Base-by-base conservation (phyloP, 495 filamentous ascomycete genomes). In the Neurospora tetraspora region DNA sequence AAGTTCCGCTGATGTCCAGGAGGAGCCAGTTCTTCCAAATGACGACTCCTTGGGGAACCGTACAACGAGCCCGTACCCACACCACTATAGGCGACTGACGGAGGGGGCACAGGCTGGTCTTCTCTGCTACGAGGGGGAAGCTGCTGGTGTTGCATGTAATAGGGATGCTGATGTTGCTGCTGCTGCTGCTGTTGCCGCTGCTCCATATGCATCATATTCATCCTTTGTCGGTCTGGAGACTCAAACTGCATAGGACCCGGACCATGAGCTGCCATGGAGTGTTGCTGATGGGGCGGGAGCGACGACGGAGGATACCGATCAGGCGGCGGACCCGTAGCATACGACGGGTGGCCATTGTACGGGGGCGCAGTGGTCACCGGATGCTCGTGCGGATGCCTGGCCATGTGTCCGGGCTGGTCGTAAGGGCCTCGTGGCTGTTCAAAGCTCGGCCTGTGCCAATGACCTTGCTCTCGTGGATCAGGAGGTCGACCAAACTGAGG, bases 1-100 rank as follows among this genome's bases (percentile, higher is more conserved):
- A 91, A 80, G 27, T 77, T 82, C 59, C 87, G 79, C 70, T 84
- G 85, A 27, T 83, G 83, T 16, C 78, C 76, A 74, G 77, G 71
- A 37, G 82, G 77, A 47, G 90, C 86, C 45, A 90, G 87, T 71
- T 91, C 92, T 31, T 91, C 89, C 69, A 89, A 71, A 23, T 76
- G 79, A 71, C 87, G 83, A 71, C 84, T 82, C 36, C 84, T 79
- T 6, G 80, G 74, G 0, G 78, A 76, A 39, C 84, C 85, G 40
- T 80, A 85, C 39, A 79, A 71, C 5, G 77, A 77, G 14, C 53
- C 53, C 34, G 78, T 73, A 38, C 80, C 81, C 8, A 80, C 76
- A 14, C 76, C 74, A 39, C 83, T 75, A 65, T 85, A 85, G 20
- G 82, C 83, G 39, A 84, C 82, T 8, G 83, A 85, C 1, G 82